phyloP scores from a whole-genome alignment of 23 red algal species.

The Gracilaria vermiculophylla region DNA sequence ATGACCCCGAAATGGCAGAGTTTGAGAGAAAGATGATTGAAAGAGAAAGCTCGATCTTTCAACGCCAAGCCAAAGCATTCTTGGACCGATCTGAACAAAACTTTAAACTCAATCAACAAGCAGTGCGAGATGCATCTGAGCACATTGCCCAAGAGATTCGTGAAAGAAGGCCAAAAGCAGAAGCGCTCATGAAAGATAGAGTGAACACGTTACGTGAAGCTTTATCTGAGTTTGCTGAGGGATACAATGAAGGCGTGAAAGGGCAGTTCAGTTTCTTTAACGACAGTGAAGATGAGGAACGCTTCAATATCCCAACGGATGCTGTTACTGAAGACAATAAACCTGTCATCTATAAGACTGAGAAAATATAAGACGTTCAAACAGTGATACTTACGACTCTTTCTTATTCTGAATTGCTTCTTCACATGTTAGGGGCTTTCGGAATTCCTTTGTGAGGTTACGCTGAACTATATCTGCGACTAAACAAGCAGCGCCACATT shows the following conservation, averaged over 20 bases:
- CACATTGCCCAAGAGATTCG: slow-evolving; percentile 5
- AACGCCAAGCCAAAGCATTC: not conserved
- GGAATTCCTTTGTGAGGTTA: slow-evolving; percentile 52
- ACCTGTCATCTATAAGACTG: slow-evolving; percentile 2
- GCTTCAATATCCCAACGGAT: not conserved
- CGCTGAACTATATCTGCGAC: slow-evolving; percentile 53
- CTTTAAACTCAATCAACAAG: not conserved
- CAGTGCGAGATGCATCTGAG: not conserved
- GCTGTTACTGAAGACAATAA: not conserved
- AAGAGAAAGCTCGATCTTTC: not conserved
- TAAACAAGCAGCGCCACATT: slow-evolving; percentile 65
- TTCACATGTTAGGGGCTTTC: slow-evolving; percentile 53
- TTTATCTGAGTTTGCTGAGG: slow-evolving; percentile 32
- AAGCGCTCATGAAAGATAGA: slow-evolving; percentile 35
- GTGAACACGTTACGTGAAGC: slow-evolving; percentile 28
- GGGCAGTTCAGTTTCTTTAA: slow-evolving; percentile 37
- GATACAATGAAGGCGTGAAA: slow-evolving; percentile 32
- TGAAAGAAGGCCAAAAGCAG: slow-evolving; percentile 21
- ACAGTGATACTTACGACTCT: not conserved
- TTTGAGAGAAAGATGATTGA: not conserved
- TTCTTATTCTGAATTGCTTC: slow-evolving; percentile 44
- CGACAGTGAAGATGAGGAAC: slow-evolving; percentile 13
- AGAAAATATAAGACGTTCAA: not conserved
- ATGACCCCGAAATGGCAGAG: slow-evolving; percentile 27
- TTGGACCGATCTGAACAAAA: not conserved